phyloP scores from a whole-genome alignment of 192 early-diverging fungal species.

The Kickxella alabastrina region DNA sequence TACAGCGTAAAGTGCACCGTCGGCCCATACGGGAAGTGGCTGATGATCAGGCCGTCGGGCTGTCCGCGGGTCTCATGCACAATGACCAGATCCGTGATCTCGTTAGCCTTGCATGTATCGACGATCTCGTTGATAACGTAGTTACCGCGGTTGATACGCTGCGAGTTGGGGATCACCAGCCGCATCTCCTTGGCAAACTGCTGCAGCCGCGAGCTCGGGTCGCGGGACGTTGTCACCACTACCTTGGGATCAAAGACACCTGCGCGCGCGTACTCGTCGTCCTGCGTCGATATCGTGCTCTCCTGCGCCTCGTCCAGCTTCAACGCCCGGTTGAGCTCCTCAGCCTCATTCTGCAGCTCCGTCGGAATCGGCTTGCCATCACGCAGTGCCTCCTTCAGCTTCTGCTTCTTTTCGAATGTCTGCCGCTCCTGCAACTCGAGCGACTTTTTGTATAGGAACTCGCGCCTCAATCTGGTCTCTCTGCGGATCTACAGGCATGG shows the following conservation, averaged over 20 bases:
- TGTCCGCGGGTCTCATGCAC: constrained; percentile 93
- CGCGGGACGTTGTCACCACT: constrained; percentile 92
- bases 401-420: constrained; percentile 91
- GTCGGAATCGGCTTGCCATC: constrained; percentile 85
- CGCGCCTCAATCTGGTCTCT: constrained; percentile 82
- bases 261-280: constrained; percentile 96
- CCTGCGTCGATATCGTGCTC: constrained; percentile 73
- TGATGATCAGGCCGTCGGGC: constrained; percentile 93
- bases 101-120: constrained; percentile 89
- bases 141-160: constrained; percentile 95
- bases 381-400: constrained; percentile 86
- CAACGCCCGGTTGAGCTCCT: constrained; percentile 70
- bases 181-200: constrained; percentile 99
- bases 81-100: constrained; percentile 94
- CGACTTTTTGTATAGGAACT: constrained; percentile 97
- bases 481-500: constrained; percentile 64
- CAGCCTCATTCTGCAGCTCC: constrained; percentile 79
- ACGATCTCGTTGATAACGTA: constrained; percentile 95
- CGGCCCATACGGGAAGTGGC: constrained; percentile 96
- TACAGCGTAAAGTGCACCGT: constrained; percentile 97
- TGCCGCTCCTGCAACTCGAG: constrained; percentile 88
- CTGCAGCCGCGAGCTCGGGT: constrained; percentile 85
- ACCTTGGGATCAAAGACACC: constrained; percentile 94
- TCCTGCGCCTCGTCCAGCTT: constrained; percentile 84
- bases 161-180: constrained; percentile 91